Evolutionary conservation across 257 asterid species (phyloP), one percentile per base, ranked within the genome.

Genomic region (Ilex asprella): DNA sequence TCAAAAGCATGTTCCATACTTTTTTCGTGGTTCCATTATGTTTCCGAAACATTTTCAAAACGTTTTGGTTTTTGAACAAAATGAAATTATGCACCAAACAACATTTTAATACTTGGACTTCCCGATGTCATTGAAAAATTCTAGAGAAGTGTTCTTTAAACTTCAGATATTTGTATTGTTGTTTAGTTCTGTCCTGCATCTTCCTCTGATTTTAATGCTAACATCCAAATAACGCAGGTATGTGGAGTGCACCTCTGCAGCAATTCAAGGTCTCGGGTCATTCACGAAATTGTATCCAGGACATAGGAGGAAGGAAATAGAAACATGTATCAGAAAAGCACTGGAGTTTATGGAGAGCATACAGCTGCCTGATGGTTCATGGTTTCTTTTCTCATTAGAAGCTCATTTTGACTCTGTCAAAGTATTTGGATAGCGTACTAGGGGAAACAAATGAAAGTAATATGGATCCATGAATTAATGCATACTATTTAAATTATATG

Each of bases 221-320:
- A 11, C 53, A 55, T 31, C 39, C 27, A 58, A 54, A 12, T 59
- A 13, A 47, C 52, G 55, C 39, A 87, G 95, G 83, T 82, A 84
- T 43, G 88, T 82, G 0, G 95, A 87, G 58, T 87, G 95, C 71
- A 82, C 90, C 32, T 83, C 88, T n/a, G 75, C 89, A 49, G 84
- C 73, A 44, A 75, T 86, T 63, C 86, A 83, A 58, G 77, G 78
- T 10, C 73, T 86, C 55, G 49, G 64, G 50, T 68, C 67, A 31
- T 81, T 81, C 77, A 76, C 10, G 16, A 58, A 61, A 49, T 39
- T 68, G 47, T 59, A 84, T 54, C 85, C 86, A 5, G 60, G 30
- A 30, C 71, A 80, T 47, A 68, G 85, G 21, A 53, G 67, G 58
- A 58, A 75, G 43, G 88, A 82, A 12, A 61, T 82, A 27, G 77